Evolutionary conservation across 2,329 filamentous ascomycete species (phyloP).

Genomic region (Calonectria pseudoreteaudii): DNA sequence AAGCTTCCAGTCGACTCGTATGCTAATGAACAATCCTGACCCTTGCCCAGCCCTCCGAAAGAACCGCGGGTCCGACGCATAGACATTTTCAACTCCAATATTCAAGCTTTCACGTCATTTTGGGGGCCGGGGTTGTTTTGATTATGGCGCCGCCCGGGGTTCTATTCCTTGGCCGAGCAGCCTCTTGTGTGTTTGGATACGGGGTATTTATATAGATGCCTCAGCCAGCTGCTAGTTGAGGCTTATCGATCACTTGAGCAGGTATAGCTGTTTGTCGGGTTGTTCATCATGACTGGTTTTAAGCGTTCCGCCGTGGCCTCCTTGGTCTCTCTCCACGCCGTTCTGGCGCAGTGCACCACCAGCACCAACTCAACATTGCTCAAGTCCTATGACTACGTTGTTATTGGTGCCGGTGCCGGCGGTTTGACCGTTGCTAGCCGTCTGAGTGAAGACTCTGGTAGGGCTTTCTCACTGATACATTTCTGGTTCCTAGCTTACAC

Average conservation of each 20-base stretch:
- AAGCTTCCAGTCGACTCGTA: not conserved
- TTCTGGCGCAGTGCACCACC: not conserved
- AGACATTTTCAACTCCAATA: not conserved
- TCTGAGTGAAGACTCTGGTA: not conserved
- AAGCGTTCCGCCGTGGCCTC: not conserved
- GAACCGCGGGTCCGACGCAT: not conserved
- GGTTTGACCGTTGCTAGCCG: not conserved
- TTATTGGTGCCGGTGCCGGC: not conserved
- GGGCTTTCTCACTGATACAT: not conserved
- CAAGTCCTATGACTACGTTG: not conserved
- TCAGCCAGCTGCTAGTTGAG: not conserved
- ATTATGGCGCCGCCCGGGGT: not conserved
- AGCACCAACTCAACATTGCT: not conserved
- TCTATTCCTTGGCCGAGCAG: not conserved
- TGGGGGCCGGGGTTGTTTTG: not conserved
- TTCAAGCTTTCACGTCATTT: constrained; percentile 1
- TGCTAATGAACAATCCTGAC: not conserved
- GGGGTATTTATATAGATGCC: not conserved
- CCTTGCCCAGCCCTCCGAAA: not conserved
- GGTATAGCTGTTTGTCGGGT: not conserved
- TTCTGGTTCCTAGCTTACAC: not conserved
- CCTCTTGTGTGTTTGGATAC: not conserved
- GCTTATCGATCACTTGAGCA: not conserved
- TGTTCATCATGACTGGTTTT: not conserved
- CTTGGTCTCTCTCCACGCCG: not conserved